Percentiles rank a stretch among this genome's conserved stretches.
Conservation (phyloP, 805 yeast genomes). For the Torulaspora delbrueckii region DNA sequence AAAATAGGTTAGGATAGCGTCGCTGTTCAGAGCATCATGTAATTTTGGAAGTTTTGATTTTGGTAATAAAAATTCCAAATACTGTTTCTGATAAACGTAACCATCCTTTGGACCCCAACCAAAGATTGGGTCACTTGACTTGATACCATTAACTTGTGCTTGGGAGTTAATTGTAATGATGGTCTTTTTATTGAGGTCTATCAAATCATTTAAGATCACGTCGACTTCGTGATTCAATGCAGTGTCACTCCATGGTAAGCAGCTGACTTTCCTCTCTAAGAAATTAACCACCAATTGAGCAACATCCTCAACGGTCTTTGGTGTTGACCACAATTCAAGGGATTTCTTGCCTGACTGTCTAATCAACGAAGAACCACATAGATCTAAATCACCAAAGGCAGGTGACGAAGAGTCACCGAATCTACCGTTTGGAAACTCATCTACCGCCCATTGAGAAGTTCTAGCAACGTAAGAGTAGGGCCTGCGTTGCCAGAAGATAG, state of each 20-base stretch:
- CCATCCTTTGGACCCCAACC: constrained; percentile 98
- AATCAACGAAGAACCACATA: constrained; percentile 71
- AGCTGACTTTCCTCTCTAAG: constrained; percentile 60
- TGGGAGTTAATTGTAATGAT: constrained; percentile 87
- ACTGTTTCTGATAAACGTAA: constrained; percentile 90
- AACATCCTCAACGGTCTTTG: constrained; percentile 55
- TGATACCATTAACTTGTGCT: constrained; percentile 80
- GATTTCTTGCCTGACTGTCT: constrained; percentile 81
- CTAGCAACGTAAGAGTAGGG: constrained; percentile 84
- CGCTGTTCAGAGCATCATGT: constrained; percentile 35
- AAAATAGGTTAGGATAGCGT: constrained; percentile 65
- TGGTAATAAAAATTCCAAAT: constrained; percentile 79
- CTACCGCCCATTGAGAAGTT: constrained; percentile 77
- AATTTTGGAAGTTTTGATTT: constrained; percentile 33
- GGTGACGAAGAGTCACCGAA: constrained; percentile 99
- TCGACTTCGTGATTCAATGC: constrained; percentile 74
- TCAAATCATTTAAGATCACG: constrained; percentile 52
- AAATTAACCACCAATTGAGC: constrained; percentile 62
- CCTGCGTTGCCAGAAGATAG: constrained; percentile 94
- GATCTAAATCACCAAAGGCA: constrained; percentile 87
- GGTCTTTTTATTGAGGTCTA: constrained; percentile 60
- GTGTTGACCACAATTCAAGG: constrained; percentile 83
- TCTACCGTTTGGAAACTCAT: constrained; percentile 97
- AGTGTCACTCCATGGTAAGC: constrained; percentile 95
- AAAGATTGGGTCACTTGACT: constrained; percentile 61